Percentiles rank a stretch among this genome's conserved stretches.
Evolutionary conservation across 2,329 filamentous ascomycete genomes (phyloP).

Genomic region (Monilinia fructicola): DNA sequence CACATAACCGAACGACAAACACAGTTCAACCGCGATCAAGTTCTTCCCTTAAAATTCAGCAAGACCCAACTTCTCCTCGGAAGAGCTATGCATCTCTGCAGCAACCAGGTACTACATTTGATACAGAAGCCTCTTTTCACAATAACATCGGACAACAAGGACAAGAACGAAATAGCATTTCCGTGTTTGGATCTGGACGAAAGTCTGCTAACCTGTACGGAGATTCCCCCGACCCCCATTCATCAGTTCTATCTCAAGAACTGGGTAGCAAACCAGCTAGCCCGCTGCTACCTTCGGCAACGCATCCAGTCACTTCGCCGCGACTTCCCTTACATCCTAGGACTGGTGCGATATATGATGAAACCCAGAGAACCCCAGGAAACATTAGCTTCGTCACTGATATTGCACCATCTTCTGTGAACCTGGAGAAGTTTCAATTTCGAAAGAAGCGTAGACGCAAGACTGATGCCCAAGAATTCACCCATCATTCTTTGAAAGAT

Average conservation of each 20-base stretch:
- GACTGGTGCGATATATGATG: neutral
- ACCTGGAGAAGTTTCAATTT: conserved; percentile 38
- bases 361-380: conserved; percentile 10
- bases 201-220: neutral
- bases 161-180: neutral
- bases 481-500: neutral
- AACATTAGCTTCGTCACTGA: conserved; percentile 37
- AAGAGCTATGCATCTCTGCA: neutral
- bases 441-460: conserved; percentile 30
- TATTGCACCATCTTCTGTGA: conserved; percentile 37
- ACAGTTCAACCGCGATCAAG: neutral
- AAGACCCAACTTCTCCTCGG: neutral
- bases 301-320: neutral
- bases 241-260: neutral
- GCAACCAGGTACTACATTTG: neutral
- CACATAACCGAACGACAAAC: neutral
- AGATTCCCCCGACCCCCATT: neutral
- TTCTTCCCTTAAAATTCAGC: neutral
- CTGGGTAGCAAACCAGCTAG: neutral
- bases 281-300: neutral
- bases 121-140: neutral
- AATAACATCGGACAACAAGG: conserved; percentile 13
- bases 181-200: neutral
- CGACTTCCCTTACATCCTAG: conserved; percentile 9
- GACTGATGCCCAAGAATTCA: neutral